A percentile compares a stretch with the other conserved stretches of the same genome.
phyloP scores from a whole-genome alignment of 176 grass and related monocot genomes.

The Aegilops longissima region DNA sequence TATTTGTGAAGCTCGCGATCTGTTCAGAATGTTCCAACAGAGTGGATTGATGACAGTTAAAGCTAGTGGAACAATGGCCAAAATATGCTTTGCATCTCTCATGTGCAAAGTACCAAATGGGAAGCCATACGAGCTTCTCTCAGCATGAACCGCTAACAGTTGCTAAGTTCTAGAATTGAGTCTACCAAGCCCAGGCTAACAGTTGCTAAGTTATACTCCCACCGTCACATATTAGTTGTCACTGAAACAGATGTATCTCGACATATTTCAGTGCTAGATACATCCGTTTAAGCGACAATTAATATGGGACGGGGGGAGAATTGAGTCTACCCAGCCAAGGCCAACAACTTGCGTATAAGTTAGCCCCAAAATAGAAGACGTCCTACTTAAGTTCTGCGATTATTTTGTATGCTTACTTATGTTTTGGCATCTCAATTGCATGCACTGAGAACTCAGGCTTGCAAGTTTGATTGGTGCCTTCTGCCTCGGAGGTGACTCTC shows the following conservation, averaged over 20 bases:
- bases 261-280: too few relatives aligned
- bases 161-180: neutral
- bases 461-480: neutral
- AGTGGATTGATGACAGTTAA: neutral
- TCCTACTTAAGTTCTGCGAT: neutral
- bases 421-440: neutral
- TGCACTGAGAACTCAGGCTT: neutral
- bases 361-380: constrained; percentile 7
- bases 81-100: neutral
- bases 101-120: neutral
- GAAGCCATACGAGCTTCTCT: neutral
- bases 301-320: neutral
- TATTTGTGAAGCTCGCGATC: neutral
- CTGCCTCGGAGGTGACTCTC: neutral
- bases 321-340: neutral
- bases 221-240: too few relatives aligned
- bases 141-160: neutral
- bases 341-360: neutral
- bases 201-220: too few relatives aligned
- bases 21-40: neutral
- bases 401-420: neutral
- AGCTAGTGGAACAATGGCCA: neutral
- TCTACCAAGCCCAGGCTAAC: neutral
- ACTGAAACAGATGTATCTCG: too few relatives aligned
- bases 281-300: too few relatives aligned